These are phyloP conservation scores for Podila verticillata DNA, from an alignment of 192 early-diverging fungal species.

Conservation along the genomic window DNA sequence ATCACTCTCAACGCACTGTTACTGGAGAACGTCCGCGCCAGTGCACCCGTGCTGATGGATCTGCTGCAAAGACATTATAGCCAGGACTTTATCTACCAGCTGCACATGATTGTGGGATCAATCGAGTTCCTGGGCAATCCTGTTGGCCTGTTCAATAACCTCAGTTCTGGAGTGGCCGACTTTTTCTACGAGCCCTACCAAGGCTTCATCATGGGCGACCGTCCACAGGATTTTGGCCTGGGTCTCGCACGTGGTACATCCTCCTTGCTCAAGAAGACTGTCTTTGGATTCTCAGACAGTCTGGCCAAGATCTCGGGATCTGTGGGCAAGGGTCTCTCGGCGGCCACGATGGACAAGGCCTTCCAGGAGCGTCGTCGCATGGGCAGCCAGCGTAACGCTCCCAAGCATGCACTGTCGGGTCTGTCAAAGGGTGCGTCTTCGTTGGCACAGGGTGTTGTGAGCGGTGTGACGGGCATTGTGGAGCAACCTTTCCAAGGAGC, in stretches of 20 bases:
- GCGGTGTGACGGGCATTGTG: constrained; percentile 91
- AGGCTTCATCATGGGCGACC: constrained; percentile 94
- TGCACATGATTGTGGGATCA: constrained; percentile 90
- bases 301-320: constrained; percentile 96
- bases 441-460: constrained; percentile 82
- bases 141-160: constrained; percentile 94
- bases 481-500: constrained; percentile 86
- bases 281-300: constrained; percentile 95
- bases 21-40: constrained; percentile 89
- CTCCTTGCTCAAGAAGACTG: constrained; percentile 90
- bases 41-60: constrained; percentile 75
- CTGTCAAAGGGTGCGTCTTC: constrained; percentile 89
- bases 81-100: constrained; percentile 89
- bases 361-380: constrained; percentile 89
- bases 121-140: constrained; percentile 98
- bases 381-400: constrained; percentile 83
- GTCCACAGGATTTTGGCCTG: constrained; percentile 93
- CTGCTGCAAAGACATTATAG: constrained; percentile 88
- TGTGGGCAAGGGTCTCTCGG: constrained; percentile 95
- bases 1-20: constrained; percentile 89
- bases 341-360: constrained; percentile 91
- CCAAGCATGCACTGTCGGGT: constrained; percentile 90
- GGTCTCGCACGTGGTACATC: constrained; percentile 87
- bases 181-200: constrained; percentile 98
- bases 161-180: constrained; percentile 94